A percentile compares a stretch with the other conserved stretches of the same genome.
phyloP scores from a whole-genome alignment of 2,329 filamentous ascomycete species.

The Penicillium sp. region DNA sequence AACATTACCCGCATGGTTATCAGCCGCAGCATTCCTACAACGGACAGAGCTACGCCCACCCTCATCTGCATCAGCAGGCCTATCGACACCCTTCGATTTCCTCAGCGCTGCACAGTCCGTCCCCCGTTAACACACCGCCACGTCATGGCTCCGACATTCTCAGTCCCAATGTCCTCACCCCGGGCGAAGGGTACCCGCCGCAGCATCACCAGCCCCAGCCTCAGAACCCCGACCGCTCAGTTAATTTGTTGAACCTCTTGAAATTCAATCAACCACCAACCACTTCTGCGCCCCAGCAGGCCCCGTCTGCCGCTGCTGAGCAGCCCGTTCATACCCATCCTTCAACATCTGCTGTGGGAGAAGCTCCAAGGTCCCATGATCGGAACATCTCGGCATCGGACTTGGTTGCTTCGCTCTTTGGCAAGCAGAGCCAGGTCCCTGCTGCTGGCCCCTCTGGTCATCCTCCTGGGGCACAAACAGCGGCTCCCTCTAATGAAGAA shows the following conservation, averaged over 20 bases:
- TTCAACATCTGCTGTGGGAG: conserved; percentile 31
- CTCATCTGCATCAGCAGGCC: conserved; percentile 37
- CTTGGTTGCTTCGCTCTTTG: conserved; percentile 61
- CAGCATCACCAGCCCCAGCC: conserved; percentile 44
- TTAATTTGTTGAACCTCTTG: conserved; percentile 67
- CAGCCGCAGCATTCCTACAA: conserved; percentile 39
- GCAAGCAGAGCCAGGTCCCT: conserved; percentile 42
- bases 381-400: conserved; percentile 60
- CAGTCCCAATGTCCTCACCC: conserved; percentile 59
- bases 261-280: conserved; percentile 62
- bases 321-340: conserved; percentile 33
- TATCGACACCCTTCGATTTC: conserved; percentile 64
- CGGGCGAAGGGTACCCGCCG: conserved; percentile 45
- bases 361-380: conserved; percentile 34
- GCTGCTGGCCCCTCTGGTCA: conserved; percentile 32
- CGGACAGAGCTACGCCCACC: conserved; percentile 38
- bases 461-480: conserved; percentile 23
- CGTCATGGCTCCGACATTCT: conserved; percentile 63
- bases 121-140: conserved; percentile 58
- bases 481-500: conserved; percentile 28
- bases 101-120: conserved; percentile 63
- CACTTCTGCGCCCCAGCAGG: conserved; percentile 36
- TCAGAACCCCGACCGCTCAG: conserved; percentile 54
- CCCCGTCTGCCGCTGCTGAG: conserved; percentile 29
- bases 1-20: conserved; percentile 38